Conservation (phyloP, 805 yeast species). For the Candida krabiensis region DNA sequence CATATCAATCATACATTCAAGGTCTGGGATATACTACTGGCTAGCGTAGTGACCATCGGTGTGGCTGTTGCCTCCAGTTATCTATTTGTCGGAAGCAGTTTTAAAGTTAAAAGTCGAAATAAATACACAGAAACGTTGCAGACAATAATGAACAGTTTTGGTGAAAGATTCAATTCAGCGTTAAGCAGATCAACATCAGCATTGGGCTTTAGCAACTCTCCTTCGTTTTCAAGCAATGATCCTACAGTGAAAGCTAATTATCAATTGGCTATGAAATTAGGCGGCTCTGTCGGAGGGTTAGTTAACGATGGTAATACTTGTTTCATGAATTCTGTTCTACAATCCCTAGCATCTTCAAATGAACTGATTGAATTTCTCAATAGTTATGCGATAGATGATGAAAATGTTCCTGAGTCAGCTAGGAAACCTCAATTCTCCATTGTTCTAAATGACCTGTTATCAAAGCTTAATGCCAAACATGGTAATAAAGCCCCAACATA, state of each 20-base stretch:
- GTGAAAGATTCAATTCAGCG: conserved; percentile 21
- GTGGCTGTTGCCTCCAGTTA: conserved; percentile 19
- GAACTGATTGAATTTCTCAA: conserved; percentile 58
- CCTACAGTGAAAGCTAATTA: conserved; percentile 19
- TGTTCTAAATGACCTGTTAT: conserved; percentile 51
- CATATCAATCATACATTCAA: conserved; percentile 3
- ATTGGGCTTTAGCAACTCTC: conserved; percentile 12
- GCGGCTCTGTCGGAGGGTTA: conserved; percentile 83
- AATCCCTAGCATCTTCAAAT: conserved; percentile 73
- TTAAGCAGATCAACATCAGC: conserved; percentile 17
- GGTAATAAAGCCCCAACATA: conserved; percentile 59
- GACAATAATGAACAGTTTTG: conserved; percentile 19
- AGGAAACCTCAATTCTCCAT: conserved; percentile 43
- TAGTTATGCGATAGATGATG: conserved; percentile 32
- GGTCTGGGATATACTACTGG: conserved; percentile 19
- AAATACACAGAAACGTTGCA: background rate
- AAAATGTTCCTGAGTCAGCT: conserved; percentile 5
- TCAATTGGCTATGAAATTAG: conserved; percentile 49
- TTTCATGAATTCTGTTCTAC: conserved; percentile 90
- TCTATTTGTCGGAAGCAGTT: conserved; percentile 6
- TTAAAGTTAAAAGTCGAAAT: background rate
- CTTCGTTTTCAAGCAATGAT: conserved; percentile 14
- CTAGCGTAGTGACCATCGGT: conserved; percentile 19
- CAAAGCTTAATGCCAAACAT: conserved; percentile 54
- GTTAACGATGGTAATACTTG: conserved; percentile 92